Evolutionary conservation across 139 green algal species (phyloP).

Genomic region (Chlorella vulgaris): DNA sequence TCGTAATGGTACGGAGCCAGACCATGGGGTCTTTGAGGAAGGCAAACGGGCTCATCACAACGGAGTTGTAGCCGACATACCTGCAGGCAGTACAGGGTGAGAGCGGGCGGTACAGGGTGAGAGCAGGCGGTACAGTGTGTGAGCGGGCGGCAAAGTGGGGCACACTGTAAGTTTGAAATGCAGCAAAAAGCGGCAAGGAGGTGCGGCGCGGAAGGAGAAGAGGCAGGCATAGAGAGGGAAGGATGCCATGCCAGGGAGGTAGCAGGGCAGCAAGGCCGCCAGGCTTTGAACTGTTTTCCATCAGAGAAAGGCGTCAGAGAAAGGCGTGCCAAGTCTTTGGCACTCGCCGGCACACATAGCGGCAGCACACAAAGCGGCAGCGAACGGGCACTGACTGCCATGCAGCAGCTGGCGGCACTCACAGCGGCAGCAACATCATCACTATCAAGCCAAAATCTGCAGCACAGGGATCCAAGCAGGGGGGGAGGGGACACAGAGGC

Average conservation of each 20-base stretch:
- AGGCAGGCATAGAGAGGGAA: too few species aligned
- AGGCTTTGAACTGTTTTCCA: too few species aligned
- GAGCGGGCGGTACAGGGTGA: not conserved
- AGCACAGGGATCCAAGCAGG: not conserved
- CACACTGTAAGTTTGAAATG: not conserved
- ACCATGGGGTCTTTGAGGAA: not conserved
- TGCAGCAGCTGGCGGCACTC: not conserved
- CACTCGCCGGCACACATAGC: not conserved
- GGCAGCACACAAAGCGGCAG: not conserved
- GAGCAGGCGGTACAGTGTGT: not conserved
- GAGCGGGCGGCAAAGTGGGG: not conserved
- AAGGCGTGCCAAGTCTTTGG: too few species aligned
- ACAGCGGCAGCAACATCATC: not conserved
- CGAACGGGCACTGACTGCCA: not conserved
- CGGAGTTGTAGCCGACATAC: not conserved
- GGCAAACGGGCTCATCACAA: not conserved
- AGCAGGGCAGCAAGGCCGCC: too few species aligned
- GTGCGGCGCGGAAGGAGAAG: too few species aligned
- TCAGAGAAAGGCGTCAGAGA: too few species aligned
- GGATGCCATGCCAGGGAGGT: too few species aligned
- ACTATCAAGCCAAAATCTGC: not conserved
- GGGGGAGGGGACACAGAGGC: too few species aligned
- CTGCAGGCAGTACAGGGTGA: not conserved
- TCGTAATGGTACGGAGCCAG: not conserved
- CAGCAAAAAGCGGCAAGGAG: too few species aligned